Base-by-base conservation (phyloP, 2,329 filamentous ascomycete genomes). In the Verticillium isaacii region DNA sequence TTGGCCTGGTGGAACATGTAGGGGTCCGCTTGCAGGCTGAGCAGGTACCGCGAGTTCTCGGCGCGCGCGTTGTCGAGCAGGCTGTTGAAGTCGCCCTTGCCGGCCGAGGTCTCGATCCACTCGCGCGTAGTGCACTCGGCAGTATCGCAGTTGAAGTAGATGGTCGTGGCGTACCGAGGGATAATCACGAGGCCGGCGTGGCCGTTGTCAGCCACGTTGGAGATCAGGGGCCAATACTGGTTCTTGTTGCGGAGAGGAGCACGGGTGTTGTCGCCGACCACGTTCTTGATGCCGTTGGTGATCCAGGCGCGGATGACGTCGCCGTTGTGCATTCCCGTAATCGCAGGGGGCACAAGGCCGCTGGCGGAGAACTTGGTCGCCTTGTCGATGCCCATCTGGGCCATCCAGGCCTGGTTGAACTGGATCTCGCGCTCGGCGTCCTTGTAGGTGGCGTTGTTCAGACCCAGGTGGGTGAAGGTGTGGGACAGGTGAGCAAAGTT, bases 1-100 rank as follows among this genome's bases (percentile, higher is more conserved):
- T 89, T 88, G 62, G 84, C 84, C 73, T 88, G 85, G 71, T 89
- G 86, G 77, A 88, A 86, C 84, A 87, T 87, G 75, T 81, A 65
- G 29, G 78, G 74, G 57, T 85, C 84, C 65, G 80, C 81, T 64
- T 81, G 80, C 7, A 88, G 76, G 11, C 79, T 80, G 45, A 88
- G 77, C 25, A 88, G 73, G 67, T 87, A 81, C 34, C 84, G 79
- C 34, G 82, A 80, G 58, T 84, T 86, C 56, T 82, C 83, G 3
- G 74, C 70, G 58, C 78, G 78, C 58, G 85, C 84, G 45, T 80
- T 73, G 2, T 72, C 71, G 7, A 88, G 73, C 5, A 88, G 76
- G 66, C 80, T 74, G 4, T 75, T 71, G 66, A 86, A 87, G 55
- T 74, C 76, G 5, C 85, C 85, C n/a, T 71, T 74, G 55, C 83